Evolutionary conservation across 75 land plant species (phyloP), one percentile per base, ranked within the genome.

Genomic region (Sequoia sempervirens): DNA sequence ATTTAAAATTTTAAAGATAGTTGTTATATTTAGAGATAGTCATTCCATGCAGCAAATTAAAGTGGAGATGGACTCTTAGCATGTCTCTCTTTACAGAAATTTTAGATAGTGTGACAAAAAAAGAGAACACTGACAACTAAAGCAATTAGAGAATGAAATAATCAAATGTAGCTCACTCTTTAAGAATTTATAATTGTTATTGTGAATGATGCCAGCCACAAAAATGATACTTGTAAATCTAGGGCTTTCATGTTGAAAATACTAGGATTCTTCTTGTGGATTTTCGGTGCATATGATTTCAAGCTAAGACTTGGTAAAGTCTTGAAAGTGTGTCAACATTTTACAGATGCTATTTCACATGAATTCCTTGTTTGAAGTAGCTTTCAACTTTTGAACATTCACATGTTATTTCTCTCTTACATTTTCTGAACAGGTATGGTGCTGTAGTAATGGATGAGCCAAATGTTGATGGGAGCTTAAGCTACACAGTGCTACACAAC

Each of bases 391-490:
- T 75, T 37, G 36, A 18, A 38, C 10, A 5, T 75, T 37, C 46
- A 75, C 23, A 38, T 38, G 41, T 38, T 38, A 20, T 37, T 20
- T 40, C 18, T 18, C 5, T 20, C 68, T 64, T 26, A 26, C 28
- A 64, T 78, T 14, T 38, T 75, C 32, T 17, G 38, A 82, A 30
- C 81, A 94, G 96, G 89, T 94, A 94, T 89, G 96, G 96, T 13
- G 96, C 96, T 41, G 82, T 94, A 80, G 89, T 94, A 38, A 91
- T 94, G 93, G 87, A 90, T 83, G 90, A 91, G 70, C 88, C 86
- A 83, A 73, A 89, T 86, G 84, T 54, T 40, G 92, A 94, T 88
- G 92, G 93, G 12, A 93, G 92, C 84, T 3, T 94, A 69, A 93
- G 89, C 23, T 93, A 89, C 83, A 91, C 93, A 53, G 85, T 94